Evolutionary conservation across 148 eudicot genomes (phyloP).

Genomic region (Polygonum aviculare): DNA sequence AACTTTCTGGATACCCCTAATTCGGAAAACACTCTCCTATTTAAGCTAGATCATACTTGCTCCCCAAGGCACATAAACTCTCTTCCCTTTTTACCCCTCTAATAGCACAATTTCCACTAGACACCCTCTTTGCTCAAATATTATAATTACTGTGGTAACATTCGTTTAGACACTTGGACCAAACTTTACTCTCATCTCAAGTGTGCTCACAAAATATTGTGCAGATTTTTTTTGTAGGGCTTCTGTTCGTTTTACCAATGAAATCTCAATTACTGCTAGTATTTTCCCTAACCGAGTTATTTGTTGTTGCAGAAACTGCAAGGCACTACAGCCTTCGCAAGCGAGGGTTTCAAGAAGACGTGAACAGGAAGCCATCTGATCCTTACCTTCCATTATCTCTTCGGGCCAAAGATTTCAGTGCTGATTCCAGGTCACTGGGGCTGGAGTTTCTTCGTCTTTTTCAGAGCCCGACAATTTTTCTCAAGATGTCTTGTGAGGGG

Average conservation of each 20-base stretch:
- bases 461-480: constrained; percentile 63
- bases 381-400: constrained; percentile 26
- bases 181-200: neutral
- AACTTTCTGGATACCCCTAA: too few species aligned
- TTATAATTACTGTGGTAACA: too few species aligned
- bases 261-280: neutral
- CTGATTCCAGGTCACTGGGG: constrained; percentile 33
- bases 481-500: constrained; percentile 73
- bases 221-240: too few species aligned
- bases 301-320: constrained; percentile 47
- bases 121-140: too few species aligned
- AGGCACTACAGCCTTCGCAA: constrained; percentile 48
- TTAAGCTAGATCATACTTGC: too few species aligned
- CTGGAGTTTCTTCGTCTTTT: constrained; percentile 49
- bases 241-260: neutral
- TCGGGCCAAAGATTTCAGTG: constrained; percentile 26
- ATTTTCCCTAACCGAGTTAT: neutral
- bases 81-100: too few species aligned
- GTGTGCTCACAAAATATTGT: neutral
- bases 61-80: too few species aligned
- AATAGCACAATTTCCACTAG: too few species aligned
- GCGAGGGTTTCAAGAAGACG: constrained; percentile 51
- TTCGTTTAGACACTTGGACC: neutral
- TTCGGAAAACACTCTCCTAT: too few species aligned
- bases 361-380: constrained; percentile 25